Percentiles rank a stretch among this genome's conserved stretches.
Evolutionary conservation across 179 eudicot species (phyloP).

Genomic region (Carnegiea gigantea): DNA sequence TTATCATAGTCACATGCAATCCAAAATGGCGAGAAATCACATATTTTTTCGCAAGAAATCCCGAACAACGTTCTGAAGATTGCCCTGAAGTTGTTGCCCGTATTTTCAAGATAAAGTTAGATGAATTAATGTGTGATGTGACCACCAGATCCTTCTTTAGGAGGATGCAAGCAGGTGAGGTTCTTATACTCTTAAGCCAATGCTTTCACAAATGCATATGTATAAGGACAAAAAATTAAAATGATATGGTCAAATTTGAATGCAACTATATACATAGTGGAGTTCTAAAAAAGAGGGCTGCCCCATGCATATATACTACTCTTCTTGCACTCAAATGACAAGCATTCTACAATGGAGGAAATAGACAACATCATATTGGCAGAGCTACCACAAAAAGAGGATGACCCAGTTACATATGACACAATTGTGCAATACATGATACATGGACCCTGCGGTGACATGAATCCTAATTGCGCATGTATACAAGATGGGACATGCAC

Average conservation of each 20-base stretch:
- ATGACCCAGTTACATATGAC: not conserved
- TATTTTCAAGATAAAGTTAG: conserved; percentile 33
- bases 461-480: conserved; percentile 13
- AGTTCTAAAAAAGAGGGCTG: not conserved
- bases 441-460: not conserved
- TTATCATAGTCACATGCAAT: conserved; percentile 38
- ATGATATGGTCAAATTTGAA: not conserved
- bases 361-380: not conserved
- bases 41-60: not conserved
- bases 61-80: conserved; percentile 5
- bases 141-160: not conserved
- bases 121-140: conserved; percentile 17
- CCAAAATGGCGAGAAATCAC: conserved; percentile 31
- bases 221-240: not conserved
- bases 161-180: not conserved
- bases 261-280: not conserved
- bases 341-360: not conserved
- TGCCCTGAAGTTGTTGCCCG: conserved; percentile 21
- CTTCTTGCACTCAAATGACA: not conserved
- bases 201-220: too few species aligned
- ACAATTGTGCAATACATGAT: not conserved
- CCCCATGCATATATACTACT: conserved; percentile 3
- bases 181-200: too few species aligned
- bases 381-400: not conserved
- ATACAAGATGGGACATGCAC: conserved; percentile 22